Evolutionary conservation across 306 rosid genomes (phyloP).

Genomic region (Ziziphus jujuba): DNA sequence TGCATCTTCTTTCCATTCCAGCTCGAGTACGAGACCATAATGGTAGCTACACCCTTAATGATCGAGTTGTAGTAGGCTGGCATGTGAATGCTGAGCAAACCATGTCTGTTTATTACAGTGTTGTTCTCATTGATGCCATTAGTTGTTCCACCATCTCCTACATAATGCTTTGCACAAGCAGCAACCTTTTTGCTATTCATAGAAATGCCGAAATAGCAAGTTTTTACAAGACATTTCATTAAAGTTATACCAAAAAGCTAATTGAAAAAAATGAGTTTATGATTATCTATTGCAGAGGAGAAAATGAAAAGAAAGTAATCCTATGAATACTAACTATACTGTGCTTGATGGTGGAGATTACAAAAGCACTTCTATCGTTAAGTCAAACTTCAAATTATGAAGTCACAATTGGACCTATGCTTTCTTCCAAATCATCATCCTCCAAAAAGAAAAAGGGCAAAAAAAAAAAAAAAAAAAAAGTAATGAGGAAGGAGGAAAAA

Average conservation of each 20-base stretch:
- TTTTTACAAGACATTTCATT: neutral
- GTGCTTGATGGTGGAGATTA: neutral
- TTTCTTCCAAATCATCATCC: neutral
- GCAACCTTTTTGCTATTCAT: slow-evolving; percentile 18
- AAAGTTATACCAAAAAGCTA: too few relatives aligned
- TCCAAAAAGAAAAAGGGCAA: too few relatives aligned
- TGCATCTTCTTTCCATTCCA: slow-evolving; percentile 29
- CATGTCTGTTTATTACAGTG: slow-evolving; percentile 17
- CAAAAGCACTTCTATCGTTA: neutral
- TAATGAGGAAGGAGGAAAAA: too few relatives aligned
- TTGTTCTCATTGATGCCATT: slow-evolving; percentile 25
- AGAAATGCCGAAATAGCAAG: neutral
- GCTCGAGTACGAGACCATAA: slow-evolving; percentile 31
- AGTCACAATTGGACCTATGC: neutral
- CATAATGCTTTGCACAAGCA: slow-evolving; percentile 28
- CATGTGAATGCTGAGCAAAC: slow-evolving; percentile 30
- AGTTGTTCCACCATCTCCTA: slow-evolving; percentile 31
- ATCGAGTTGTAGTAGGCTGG: slow-evolving; percentile 24
- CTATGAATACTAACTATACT: neutral
- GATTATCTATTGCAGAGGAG: neutral
- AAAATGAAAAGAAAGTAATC: neutral
- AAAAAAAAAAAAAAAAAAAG: too few relatives aligned
- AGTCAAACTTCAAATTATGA: neutral
- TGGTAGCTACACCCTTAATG: slow-evolving; percentile 20
- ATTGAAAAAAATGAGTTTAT: too few relatives aligned